Evolutionary conservation across 306 rosid species (phyloP), one percentile per base, ranked within the genome.

Genomic region (Cyclanthera cordifolia): DNA sequence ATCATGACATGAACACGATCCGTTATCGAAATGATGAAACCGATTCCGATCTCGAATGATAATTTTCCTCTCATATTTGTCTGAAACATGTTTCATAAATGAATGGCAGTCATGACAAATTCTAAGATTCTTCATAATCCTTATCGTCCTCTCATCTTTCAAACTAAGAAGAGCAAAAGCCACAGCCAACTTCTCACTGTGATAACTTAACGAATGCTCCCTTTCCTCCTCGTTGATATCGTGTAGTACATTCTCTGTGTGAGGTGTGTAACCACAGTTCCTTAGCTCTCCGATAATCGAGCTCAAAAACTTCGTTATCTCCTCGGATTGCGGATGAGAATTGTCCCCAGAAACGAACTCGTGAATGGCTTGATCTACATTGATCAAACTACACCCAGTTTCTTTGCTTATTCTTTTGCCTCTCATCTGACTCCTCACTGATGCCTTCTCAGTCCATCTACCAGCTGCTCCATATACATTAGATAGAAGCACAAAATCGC

Each of bases 131-230:
- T 86, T 83, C 60, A 81, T 79, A 74, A 86, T 59, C 77, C 86
- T 86, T 56, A 83, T 73, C 51, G 78, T 72, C 80, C 54, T 76
- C 48, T 77, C 83, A 74, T 86, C 80, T 58, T 74, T 74, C 19
- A 77, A 73, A 74, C 63, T 72, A 79, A 86, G 83, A 68, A 86
- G 82, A 50, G 81, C 59, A 66, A 71, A 83, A 69, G 83, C 86
- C 73, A 86, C 86, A 1, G 91, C 88, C 71, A 86, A 56, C 64
- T 86, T 86, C 78, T 86, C 91, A 70, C 85, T 79, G 32, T 86
- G 88, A 72, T 77, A 86, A 72, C 86, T 78, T 71, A 83, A 65
- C 69, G 45, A 73, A 65, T 83, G 79, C 72, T 81, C 86, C 73
- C 76, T 86, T 71, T 86, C 91, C 74, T 86, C 86, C 60, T 81